Conservation (phyloP, 2,329 filamentous ascomycete genomes). For the Bipolaris zeicola region DNA sequence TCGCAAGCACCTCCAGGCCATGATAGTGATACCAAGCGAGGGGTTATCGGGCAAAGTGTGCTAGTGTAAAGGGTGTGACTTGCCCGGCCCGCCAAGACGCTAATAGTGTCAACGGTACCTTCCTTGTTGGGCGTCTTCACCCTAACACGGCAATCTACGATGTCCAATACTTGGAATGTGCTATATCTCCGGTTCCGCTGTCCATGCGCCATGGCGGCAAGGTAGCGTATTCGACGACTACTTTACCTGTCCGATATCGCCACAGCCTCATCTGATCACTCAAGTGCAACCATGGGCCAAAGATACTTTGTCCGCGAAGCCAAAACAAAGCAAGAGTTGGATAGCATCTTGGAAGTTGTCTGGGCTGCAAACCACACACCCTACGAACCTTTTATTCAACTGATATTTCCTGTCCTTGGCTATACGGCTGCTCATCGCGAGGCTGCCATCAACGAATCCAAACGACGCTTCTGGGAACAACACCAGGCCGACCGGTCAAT, state of each 20-base stretch:
- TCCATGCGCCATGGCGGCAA: conserved; percentile 25
- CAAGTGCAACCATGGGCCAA: conserved; percentile 21
- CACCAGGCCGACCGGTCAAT: conserved; percentile 35
- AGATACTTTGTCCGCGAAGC: conserved; percentile 37
- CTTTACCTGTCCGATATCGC: conserved; percentile 25
- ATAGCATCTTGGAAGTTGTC: conserved; percentile 40
- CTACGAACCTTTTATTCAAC: conserved; percentile 43
- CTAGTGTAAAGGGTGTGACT: conserved; percentile 23
- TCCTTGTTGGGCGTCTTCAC: conserved; percentile 29
- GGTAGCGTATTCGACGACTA: conserved; percentile 15
- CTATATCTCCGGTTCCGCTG: conserved; percentile 37
- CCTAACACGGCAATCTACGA: conserved; percentile 31
- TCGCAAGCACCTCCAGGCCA: conserved; percentile 23
- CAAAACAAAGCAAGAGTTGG: conserved; percentile 36
- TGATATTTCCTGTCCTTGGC: conserved; percentile 44
- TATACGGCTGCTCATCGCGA: conserved; percentile 33
- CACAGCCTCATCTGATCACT: conserved; percentile 27
- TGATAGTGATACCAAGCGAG: conserved; percentile 31
- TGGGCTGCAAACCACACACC: conserved; percentile 45
- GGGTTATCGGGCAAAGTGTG: conserved; percentile 25
- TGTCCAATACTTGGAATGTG: conserved; percentile 25
- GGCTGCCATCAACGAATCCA: conserved; percentile 35
- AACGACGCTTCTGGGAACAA: conserved; percentile 39
- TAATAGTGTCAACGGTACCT: conserved; percentile 27
- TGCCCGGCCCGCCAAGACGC: conserved; percentile 31